Conservation (phyloP, 2,329 filamentous ascomycete genomes). For the Zymoseptoria ardabiliae region DNA sequence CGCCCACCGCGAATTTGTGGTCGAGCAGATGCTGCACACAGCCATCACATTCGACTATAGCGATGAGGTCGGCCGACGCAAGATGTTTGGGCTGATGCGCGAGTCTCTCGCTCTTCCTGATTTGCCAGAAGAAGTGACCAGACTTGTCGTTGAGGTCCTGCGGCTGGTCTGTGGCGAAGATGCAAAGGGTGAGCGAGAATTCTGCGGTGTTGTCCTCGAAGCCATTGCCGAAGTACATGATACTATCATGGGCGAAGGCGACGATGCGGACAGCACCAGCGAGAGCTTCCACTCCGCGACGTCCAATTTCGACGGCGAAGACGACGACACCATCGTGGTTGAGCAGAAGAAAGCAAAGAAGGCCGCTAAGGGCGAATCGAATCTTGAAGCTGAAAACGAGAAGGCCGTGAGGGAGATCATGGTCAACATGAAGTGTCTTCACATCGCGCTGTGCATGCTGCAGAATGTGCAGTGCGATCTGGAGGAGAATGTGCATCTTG, state of each 20-base stretch:
- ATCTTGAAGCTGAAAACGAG: slow-evolving; percentile 48
- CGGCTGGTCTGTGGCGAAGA: slow-evolving; percentile 74
- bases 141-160: slow-evolving; percentile 74
- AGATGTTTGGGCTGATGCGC: slow-evolving; percentile 88
- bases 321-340: slow-evolving; percentile 30
- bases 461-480: slow-evolving; percentile 83
- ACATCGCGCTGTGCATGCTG: slow-evolving; percentile 96
- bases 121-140: slow-evolving; percentile 86
- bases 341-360: slow-evolving; percentile 30
- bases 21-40: slow-evolving; percentile 91
- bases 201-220: slow-evolving; percentile 79
- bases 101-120: slow-evolving; percentile 79
- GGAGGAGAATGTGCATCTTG: slow-evolving; percentile 83
- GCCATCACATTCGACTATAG: slow-evolving; percentile 88
- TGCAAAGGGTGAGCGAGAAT: slow-evolving; percentile 68
- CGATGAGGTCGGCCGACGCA: slow-evolving; percentile 89
- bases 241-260: slow-evolving; percentile 64
- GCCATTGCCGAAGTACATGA: slow-evolving; percentile 96
- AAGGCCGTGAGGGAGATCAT: slow-evolving; percentile 86
- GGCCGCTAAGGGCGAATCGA: slow-evolving; percentile 47
- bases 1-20: slow-evolving; percentile 87
- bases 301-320: slow-evolving; percentile 64
- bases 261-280: slow-evolving; percentile 45
- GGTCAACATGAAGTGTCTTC: slow-evolving; percentile 96
- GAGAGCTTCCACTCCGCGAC: slow-evolving; percentile 91